Base-by-base conservation (phyloP, 169 alveolate species). In the Babesia caballi region DNA sequence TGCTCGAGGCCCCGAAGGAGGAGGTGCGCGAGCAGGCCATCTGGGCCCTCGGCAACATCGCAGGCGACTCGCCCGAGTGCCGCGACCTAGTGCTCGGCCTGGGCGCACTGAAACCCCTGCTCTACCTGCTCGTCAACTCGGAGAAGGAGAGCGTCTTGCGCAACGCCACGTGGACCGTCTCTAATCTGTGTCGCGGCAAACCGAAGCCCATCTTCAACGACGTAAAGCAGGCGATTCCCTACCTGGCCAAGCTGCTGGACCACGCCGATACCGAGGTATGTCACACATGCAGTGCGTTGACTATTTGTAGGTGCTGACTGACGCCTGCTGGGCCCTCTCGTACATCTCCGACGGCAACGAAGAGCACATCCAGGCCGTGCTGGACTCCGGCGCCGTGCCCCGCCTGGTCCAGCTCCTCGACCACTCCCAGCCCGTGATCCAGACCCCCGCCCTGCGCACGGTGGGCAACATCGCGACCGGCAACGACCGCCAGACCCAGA, bases 1-100 rank as follows among this genome's bases (percentile, higher is more conserved):
- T 94, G 47, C 80, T 94, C 77, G 85, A 82, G 65, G 91, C 97
- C 36, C 96, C 97, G 5, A 82, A 91, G 69, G 95, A 92, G 41
- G 98, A 96, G 60, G 98, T 96, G 17, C 88, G 96, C 50, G 99
- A 96, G 77, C 99, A 97, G 89, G 98, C 98, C 23, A 95, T 96
- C 28, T 96, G 99, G 99, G 98, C 98, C 1, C 80, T 97, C 51
- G 99, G 99, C 25, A 97, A 97, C 91, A 96, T 97, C 76, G 99
- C 99, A 27, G 99, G 99, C 15, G 99, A 96, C 69, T 92, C 97
- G 28, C 95, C 97, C 41, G 92, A 95, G 71, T 94, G 96, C 61
- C 85, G 99, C 46, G 97, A 96, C 60, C 59, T 91, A 42, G 97
- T 94, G 17, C 63, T 95, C 44, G 85, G 90, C 17, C 90, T 83